Evolutionary conservation across 2,329 filamentous ascomycete genomes (phyloP), one percentile per base, ranked within the genome.

Genomic region (Colletotrichum kahawae): DNA sequence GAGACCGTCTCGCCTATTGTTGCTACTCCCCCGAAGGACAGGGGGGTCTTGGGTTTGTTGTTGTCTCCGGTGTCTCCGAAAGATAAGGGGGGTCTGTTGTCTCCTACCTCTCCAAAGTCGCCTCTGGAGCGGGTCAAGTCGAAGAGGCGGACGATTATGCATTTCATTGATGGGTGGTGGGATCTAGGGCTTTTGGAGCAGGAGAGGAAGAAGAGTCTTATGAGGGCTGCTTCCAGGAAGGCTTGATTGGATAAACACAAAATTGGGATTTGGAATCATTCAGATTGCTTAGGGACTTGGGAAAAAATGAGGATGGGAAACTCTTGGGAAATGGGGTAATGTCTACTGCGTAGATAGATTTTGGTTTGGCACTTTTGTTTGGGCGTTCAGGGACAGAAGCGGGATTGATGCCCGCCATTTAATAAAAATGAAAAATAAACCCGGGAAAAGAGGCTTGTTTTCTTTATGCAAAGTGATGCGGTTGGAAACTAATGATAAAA

Each of bases 161-260:
- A 87, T 51, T 82, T 85, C 24, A 83, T 90, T 33, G 88, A 90
- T 56, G 89, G 88, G 7, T 90, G 88, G 88, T 90, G 89, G 88
- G 88, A 90, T 80, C 80, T 90, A 70, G 87, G 85, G 5, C 79
- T 90, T 70, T 77, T 90, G 69, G 87, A 88, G 31, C 87, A 82
- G 80, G 84, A 88, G 31, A 84, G 87, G 74, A 82, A 83, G 78
- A 84, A 82, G 9, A 71, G 83, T 60, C 80, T 85, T 75, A 79
- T 54, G 36, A 21, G 65, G 34, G 64, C 33, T 51, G 64, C 63
- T 27, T 74, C 73, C 33, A 59, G 51, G 12, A 60, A 59, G 21
- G 67, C 24, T 63, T 70, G 60, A 69, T 24, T 38, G 16, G n/a
- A 51, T 8, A 5, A n/a, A 21, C 4, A 51, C n/a, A 43, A 51